Percentiles rank a stretch among this genome's conserved stretches.
These are phyloP conservation scores for Lichina pygmaea DNA, from an alignment of 495 filamentous ascomycete genomes.

Conservation along the genomic window DNA sequence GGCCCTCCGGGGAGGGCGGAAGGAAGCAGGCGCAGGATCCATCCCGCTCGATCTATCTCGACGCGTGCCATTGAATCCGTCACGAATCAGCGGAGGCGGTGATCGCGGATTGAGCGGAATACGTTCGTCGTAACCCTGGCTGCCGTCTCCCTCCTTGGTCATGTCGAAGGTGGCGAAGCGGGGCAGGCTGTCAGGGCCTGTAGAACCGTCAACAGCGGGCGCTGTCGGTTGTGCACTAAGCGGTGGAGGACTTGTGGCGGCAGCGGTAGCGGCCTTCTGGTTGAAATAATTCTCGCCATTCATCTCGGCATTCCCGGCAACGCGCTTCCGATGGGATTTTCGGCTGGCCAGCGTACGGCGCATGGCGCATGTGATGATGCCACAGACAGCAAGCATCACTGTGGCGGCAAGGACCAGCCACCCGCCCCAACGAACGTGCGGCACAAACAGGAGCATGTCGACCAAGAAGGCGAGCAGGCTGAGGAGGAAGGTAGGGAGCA, in stretches of 20 bases:
- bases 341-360: conserved; percentile 74
- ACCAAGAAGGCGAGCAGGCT: conserved; percentile 74
- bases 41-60: not conserved
- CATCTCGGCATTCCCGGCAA: conserved; percentile 85
- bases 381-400: conserved; percentile 58
- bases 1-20: not conserved
- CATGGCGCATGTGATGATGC: conserved; percentile 89
- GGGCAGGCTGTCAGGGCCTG: conserved; percentile 29
- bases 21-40: not conserved
- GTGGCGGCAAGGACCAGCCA: conserved; percentile 86
- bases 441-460: conserved; percentile 88
- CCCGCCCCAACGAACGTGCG: conserved; percentile 79
- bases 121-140: conserved; percentile 43
- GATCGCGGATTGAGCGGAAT: conserved; percentile 53
- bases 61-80: not conserved
- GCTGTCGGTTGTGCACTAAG: conserved; percentile 23
- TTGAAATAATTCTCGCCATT: conserved; percentile 57
- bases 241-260: conserved; percentile 20
- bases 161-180: conserved; percentile 44
- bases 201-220: conserved; percentile 23
- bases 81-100: conserved; percentile 3
- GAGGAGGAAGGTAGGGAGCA: conserved; percentile 60
- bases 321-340: conserved; percentile 74
- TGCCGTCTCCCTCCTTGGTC: conserved; percentile 22
- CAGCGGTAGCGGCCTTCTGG: conserved; percentile 16